A percentile compares a stretch with the other conserved stretches of the same genome.
These are phyloP conservation scores for Cercospora canescens DNA, from an alignment of 2,329 filamentous ascomycete genomes.

Conservation along the genomic window DNA sequence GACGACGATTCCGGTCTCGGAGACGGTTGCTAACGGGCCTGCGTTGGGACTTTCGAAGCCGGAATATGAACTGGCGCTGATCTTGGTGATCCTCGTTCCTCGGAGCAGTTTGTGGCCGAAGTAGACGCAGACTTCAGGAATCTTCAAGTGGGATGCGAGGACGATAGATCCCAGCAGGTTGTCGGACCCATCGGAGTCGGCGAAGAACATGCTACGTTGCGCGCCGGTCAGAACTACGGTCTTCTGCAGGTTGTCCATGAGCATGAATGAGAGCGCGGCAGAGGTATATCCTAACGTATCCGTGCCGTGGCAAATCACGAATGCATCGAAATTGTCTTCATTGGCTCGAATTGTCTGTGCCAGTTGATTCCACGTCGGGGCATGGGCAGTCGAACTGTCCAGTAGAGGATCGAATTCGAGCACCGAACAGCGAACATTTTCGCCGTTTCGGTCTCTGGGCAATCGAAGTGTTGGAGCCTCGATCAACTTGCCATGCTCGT, in stretches of 20 bases:
- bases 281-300: conserved; percentile 86
- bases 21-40: conserved; percentile 74
- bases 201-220: conserved; percentile 78
- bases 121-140: conserved; percentile 90
- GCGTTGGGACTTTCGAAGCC: conserved; percentile 89
- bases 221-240: conserved; percentile 78
- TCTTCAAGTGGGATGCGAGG: conserved; percentile 87
- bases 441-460: conserved; percentile 75
- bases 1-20: conserved; percentile 54
- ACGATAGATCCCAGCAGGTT: conserved; percentile 87
- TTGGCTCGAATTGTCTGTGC: conserved; percentile 77
- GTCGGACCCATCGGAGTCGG: conserved; percentile 89
- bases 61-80: conserved; percentile 81
- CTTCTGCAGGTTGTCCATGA: conserved; percentile 79
- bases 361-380: conserved; percentile 82
- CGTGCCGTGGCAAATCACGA: conserved; percentile 87
- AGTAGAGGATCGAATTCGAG: conserved; percentile 82
- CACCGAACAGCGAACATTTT: conserved; percentile 79
- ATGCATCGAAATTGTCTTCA: conserved; percentile 85
- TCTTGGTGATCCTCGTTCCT: conserved; percentile 84
- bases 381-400: conserved; percentile 87
- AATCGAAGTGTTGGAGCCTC: conserved; percentile 70
- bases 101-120: conserved; percentile 91
- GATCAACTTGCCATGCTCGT: conserved; percentile 27
- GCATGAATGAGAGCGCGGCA: conserved; percentile 90